Base-by-base conservation (phyloP, 306 rosid genomes). In the Trifolium fragiferum region DNA sequence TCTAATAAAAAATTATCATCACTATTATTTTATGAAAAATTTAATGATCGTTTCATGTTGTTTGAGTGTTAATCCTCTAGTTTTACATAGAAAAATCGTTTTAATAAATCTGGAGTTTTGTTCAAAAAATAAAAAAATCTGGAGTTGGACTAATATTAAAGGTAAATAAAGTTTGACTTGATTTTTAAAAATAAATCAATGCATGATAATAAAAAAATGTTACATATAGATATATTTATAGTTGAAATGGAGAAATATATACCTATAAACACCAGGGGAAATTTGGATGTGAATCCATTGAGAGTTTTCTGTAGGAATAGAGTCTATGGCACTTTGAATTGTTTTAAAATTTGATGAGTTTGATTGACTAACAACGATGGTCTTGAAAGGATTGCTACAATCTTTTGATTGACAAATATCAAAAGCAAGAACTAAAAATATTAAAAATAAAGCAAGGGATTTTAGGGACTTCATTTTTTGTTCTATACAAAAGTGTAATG, bases 291-390 rank as follows among this genome's bases (percentile, higher is more conserved):
- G 85, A 40, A 78, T 41, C 88, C 85, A 78, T 53, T 44, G 76
- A 78, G 76, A 47, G 30, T 84, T 81, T 23, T 8, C 8, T 1
- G 0, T 0, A 57, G 83, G 65, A 2, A 78, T 21, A 54, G 62
- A 43, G 5, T 84, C 72, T 35, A 84, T 78, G 59, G 85, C 85
- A 10, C 71, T 65, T 74, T 81, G 88, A 70, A 84, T 70, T 38
- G 85, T 81, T 75, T 10, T 43, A 66, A 81, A 84, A 6, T 51
- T 8, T 78, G 70, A 61, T 1, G 11, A 6, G 1, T 47, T 60
- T 8, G 74, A 59, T 35, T 65, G 30, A 9, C 58, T 47, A 4
- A 84, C 83, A 10, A 2, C 27, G 25, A 74, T 50, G 32, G 61
- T 65, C 11, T 64, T 30, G 7, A 15, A 12, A 20, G 72, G 78